These are phyloP conservation scores for Psidium guajava DNA, from an alignment of 345 rosid genomes.

Conservation along the genomic window DNA sequence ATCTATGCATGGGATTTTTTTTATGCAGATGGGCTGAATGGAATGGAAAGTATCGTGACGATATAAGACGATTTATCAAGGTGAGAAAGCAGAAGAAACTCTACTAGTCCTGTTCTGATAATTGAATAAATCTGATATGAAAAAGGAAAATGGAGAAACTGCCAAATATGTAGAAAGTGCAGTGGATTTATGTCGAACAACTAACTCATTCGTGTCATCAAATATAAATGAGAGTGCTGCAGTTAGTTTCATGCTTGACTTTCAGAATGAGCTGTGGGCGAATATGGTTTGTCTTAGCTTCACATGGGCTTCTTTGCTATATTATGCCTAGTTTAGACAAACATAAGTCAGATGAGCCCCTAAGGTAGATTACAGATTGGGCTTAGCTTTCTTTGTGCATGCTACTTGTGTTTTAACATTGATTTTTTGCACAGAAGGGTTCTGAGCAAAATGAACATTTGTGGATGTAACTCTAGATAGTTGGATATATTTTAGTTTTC, in stretches of 20 bases:
- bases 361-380: neutral
- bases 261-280: neutral
- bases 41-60: conserved; percentile 96
- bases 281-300: neutral
- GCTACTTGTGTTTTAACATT: neutral
- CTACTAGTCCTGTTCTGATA: neutral
- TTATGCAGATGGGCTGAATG: conserved; percentile 91
- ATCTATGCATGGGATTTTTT: neutral
- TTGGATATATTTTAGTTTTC: neutral
- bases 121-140: neutral
- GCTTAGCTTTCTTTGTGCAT: neutral
- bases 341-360: neutral
- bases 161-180: neutral
- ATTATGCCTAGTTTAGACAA: neutral
- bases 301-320: neutral
- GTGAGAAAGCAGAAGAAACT: conserved; percentile 13
- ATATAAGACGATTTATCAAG: conserved; percentile 76
- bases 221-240: neutral
- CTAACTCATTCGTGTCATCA: neutral
- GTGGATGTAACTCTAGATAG: neutral
- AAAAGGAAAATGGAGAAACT: neutral
- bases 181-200: neutral
- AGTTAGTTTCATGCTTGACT: neutral
- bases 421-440: neutral
- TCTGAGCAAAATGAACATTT: neutral